Base-by-base conservation (phyloP, 2,329 filamentous ascomycete genomes). In the Penicillium sp. region DNA sequence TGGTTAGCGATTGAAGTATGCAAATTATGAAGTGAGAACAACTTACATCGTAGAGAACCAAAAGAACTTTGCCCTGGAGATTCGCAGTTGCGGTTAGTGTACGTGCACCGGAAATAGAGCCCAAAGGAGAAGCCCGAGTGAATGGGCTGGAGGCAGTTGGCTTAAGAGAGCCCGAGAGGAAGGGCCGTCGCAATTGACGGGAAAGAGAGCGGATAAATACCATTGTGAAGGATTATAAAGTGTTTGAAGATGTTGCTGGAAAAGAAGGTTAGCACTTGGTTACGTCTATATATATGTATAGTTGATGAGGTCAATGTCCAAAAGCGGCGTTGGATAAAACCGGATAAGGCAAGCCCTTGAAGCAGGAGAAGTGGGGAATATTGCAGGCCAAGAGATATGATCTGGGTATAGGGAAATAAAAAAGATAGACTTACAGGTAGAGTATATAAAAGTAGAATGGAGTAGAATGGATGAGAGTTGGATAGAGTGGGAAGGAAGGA, bases 31-130 rank as follows among this genome's bases (percentile, higher is more conserved):
- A 16, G 26, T 34, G 13, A 44, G 9, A 48, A 58, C 56, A 42
- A 81, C 83, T 80, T 79, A 86, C 92, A 79, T 97, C 92, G 83
- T 97, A 97, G 68, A 96, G 85, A 69, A 96, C 90, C 73, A 92
- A 83, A 74, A 97, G 88, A 79, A 97, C 90, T 82, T 97, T 97
- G 81, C 92, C 92, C 92, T 97, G 84, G 79, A 85, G 84, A 67
- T 81, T 81, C 64, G 86, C 81, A 72, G 83, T 82, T 61, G 83
- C 82, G 61, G 84, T 86, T 78, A 87, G 84, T 79, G 79, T 82
- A 78, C 83, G 82, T 73, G 81, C 76, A 67, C 80, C 79, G 73
- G 77, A 77, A 60, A 79, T 68, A 51, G 68, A 74, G 68, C 76
- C 75, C 66, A 76, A 64, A 61, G 79, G 76, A 60, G 70, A 66